phyloP scores from a whole-genome alignment of 306 rosid species.

The Pyrus bretschneideri region DNA sequence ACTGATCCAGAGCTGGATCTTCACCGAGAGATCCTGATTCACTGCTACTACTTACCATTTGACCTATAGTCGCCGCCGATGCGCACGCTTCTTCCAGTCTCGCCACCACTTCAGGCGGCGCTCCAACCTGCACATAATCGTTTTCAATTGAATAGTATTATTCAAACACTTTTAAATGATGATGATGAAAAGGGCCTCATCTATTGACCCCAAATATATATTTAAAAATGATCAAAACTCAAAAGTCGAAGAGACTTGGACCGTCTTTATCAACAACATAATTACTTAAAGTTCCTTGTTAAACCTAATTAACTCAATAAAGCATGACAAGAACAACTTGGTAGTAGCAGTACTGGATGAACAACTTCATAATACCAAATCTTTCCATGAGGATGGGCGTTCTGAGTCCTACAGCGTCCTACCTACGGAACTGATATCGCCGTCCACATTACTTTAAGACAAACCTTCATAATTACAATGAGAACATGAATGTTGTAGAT shows the following conservation, averaged over 20 bases:
- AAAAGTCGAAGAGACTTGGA: background rate
- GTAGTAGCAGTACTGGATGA: background rate
- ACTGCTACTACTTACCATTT: background rate
- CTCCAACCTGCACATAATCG: conserved; percentile 64
- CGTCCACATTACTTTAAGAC: background rate
- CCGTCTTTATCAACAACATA: background rate
- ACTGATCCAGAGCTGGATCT: conserved; percentile 96
- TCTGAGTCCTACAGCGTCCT: background rate
- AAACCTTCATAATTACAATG: background rate
- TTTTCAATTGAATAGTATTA: background rate
- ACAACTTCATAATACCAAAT: background rate
- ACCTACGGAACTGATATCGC: background rate
- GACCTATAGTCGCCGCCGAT: conserved; percentile 46
- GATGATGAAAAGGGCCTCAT: background rate
- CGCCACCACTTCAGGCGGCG: conserved; percentile 75
- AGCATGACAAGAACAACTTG: background rate
- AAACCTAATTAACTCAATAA: conserved; percentile 2
- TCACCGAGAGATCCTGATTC: conserved; percentile 58
- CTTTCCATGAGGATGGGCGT: background rate
- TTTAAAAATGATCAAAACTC: background rate
- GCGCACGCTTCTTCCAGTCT: conserved; percentile 75
- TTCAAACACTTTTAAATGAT: background rate
- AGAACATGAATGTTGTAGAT: background rate
- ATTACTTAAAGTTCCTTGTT: background rate
- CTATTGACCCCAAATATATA: no score